Percentiles rank a stretch among this genome's conserved stretches.
These are phyloP conservation scores for Zoysia matrella DNA, from an alignment of 202 grass and related monocot genomes.

Conservation along the genomic window DNA sequence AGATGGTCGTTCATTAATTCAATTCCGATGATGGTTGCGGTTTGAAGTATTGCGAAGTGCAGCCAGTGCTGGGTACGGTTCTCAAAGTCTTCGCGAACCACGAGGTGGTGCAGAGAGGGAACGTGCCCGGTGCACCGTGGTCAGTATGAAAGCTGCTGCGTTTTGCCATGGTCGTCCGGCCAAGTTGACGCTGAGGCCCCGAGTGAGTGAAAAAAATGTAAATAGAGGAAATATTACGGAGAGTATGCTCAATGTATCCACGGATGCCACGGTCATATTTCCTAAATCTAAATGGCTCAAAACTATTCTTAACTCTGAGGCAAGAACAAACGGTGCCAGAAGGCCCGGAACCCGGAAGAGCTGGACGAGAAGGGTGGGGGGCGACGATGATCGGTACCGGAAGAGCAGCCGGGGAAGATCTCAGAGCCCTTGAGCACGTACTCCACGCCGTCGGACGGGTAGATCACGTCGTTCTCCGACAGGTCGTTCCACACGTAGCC, in stretches of 20 bases:
- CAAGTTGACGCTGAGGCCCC: slow-evolving; percentile 17
- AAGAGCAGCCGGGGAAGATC: slow-evolving; percentile 82
- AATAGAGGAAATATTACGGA: not conserved
- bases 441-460: no score
- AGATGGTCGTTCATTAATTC: not conserved
- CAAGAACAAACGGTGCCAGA: not conserved
- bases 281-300: no score
- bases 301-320: no score
- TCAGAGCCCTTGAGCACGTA: not conserved
- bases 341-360: no score
- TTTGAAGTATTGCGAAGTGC: not conserved
- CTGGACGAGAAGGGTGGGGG: no score
- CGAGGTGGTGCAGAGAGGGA: slow-evolving; percentile 39
- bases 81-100: not conserved
- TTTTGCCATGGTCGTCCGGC: slow-evolving; percentile 28
- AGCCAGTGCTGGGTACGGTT: not conserved
- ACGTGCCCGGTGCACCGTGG: slow-evolving; percentile 10
- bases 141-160: slow-evolving; percentile 27
- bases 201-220: not conserved
- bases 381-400: slow-evolving; percentile 23
- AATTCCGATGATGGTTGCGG: not conserved
- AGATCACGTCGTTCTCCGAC: slow-evolving; percentile 59
- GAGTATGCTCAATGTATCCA: no score
- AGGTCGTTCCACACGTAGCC: slow-evolving; percentile 99
- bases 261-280: no score